Percentiles rank a stretch among this genome's conserved stretches.
Evolutionary conservation across 1,284 basidiomycete species (phyloP).

Genomic region (Pseudozyma tsukubaensis): DNA sequence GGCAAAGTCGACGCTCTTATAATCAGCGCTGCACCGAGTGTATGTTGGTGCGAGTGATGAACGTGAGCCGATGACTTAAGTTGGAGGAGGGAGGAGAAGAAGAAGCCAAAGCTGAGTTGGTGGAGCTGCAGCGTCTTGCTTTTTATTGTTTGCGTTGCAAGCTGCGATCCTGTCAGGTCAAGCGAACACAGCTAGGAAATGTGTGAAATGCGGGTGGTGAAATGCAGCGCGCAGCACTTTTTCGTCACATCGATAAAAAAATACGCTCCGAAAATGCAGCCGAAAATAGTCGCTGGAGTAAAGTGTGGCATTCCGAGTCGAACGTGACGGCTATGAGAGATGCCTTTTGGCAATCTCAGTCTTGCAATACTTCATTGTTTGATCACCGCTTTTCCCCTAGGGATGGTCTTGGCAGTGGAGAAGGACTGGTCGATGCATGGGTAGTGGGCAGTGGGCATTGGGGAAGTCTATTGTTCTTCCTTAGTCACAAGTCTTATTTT

Average conservation of each 20-base stretch:
- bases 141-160: background rate
- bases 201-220: background rate
- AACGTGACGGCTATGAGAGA: background rate
- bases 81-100: background rate
- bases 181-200: background rate
- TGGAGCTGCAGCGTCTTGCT: background rate
- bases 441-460: too few species aligned
- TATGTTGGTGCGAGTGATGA: background rate
- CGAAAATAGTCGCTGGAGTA: background rate
- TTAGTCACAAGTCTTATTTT: too few species aligned
- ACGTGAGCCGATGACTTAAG: background rate
- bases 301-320: background rate
- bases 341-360: too few species aligned
- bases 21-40: background rate
- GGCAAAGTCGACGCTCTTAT: background rate
- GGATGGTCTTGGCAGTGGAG: too few species aligned
- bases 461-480: too few species aligned
- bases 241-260: background rate
- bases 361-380: background rate
- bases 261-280: background rate
- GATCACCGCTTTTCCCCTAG: background rate
- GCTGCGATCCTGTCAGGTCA: background rate
- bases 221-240: conserved; percentile 8
- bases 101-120: background rate
- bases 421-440: too few species aligned